Base-by-base conservation (phyloP, 805 yeast genomes). In the Candida glaebosa region DNA sequence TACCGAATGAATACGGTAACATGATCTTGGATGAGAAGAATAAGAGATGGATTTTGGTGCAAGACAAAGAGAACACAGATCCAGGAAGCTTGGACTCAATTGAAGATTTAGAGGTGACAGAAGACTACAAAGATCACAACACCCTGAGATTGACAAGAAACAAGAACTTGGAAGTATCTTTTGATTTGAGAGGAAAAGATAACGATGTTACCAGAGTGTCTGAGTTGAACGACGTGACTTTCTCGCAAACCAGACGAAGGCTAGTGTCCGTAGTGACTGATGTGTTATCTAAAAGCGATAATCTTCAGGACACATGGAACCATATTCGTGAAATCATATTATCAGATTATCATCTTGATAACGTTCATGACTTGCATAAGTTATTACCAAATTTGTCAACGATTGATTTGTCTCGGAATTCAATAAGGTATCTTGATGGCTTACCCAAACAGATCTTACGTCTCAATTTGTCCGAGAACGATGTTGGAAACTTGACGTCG, bases 231-330 rank as follows among this genome's bases (percentile, higher is more conserved):
- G 73, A 75, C 35, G 40, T 73, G 3, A 71, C 81, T 3, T 78
- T 77, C 48, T 63, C 79, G 2, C 73, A 75, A 46, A 65, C 76
- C 0, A 69, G 69, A 42, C 64, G 56, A 37, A 58, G 58, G 10
- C 51, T 78, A 30, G 76, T 75, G 3, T 59, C 76, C 5, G 64
- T 73, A 2, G 66, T 78, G 19, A 75, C 76, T 1, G 73, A 71
- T 28, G 50, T 56, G 2, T 57, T 72, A 37, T 64, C 76, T 1
- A 51, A 49, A 3, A 57, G 53, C 2, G 61, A 56, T 7, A 55
- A 59, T 6, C 55, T 65, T 5, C 57, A 65, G 1, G 54, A 61
- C 18, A 60, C 61, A 3, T 78, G 82, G 83, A 62, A 65, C 25
- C 47, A 48, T 10, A 55, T 77, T 2, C 51, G 44, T 7, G 62